Percentiles rank a stretch among this genome's conserved stretches.
These are phyloP conservation scores for Voacanga thouarsii DNA, from an alignment of 257 asterid genomes.

Conservation along the genomic window DNA sequence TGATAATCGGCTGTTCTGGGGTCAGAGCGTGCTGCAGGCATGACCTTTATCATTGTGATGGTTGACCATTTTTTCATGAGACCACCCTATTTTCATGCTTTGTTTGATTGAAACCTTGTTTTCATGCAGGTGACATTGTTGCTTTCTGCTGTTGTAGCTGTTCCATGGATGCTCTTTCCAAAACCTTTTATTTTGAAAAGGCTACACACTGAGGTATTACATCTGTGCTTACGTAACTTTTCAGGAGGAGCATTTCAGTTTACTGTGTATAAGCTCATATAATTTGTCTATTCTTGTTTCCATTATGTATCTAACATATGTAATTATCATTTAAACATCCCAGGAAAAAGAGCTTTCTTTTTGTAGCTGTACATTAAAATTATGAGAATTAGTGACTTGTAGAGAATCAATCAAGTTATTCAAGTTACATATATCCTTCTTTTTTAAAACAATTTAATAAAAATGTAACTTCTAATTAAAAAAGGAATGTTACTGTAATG, in stretches of 20 bases:
- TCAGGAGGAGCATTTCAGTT: neutral
- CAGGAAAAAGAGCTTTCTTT: neutral
- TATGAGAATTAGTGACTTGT: neutral
- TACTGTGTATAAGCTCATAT: neutral
- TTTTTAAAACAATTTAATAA: neutral
- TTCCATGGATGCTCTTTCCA: slow-evolving; percentile 99
- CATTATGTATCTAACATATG: neutral
- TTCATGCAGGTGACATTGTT: slow-evolving; percentile 63
- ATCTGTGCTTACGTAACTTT: slow-evolving; percentile 4
- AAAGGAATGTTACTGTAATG: neutral
- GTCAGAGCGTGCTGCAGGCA: slow-evolving; percentile 86
- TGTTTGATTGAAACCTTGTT: slow-evolving; percentile 9
- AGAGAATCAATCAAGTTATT: neutral
- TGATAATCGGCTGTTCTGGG: slow-evolving; percentile 80
- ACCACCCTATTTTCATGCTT: slow-evolving; percentile 10
- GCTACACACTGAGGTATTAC: slow-evolving; percentile 70
- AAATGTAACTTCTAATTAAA: neutral
- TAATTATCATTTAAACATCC: neutral
- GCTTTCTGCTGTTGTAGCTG: slow-evolving; percentile 78
- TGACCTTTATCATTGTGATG: slow-evolving; percentile 13
- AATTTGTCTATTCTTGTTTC: neutral
- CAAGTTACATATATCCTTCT: neutral
- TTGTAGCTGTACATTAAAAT: neutral
- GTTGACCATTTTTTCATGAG: slow-evolving; percentile 9
- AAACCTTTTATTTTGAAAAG: slow-evolving; percentile 86